These are phyloP conservation scores for Amesomyces nigricolor DNA, from an alignment of 2,329 filamentous ascomycete species.

Conservation along the genomic window DNA sequence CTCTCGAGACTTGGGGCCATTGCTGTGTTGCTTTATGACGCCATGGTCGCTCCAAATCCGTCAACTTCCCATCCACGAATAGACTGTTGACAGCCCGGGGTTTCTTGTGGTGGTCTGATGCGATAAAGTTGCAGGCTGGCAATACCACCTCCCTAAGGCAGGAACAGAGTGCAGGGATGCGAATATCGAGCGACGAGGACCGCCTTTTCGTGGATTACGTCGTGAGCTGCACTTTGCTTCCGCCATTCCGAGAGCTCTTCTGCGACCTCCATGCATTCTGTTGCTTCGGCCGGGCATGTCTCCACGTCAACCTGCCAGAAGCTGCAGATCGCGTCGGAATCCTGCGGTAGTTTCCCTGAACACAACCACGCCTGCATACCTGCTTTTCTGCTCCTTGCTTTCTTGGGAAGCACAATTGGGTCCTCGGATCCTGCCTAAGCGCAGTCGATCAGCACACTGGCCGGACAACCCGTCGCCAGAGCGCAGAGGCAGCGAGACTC, in stretches of 20 bases:
- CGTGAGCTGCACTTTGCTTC: background rate
- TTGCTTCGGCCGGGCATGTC: background rate
- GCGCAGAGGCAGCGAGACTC: background rate
- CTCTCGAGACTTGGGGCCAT: background rate
- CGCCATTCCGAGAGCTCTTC: background rate
- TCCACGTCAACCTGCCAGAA: constrained; percentile 15
- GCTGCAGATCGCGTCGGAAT: constrained; percentile 18
- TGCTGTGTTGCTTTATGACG: constrained; percentile 7
- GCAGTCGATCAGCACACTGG: constrained; percentile 6
- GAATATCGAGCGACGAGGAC: constrained; percentile 3
- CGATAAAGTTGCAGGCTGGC: background rate
- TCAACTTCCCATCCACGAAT: background rate
- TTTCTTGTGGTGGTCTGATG: background rate
- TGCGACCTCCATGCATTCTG: background rate
- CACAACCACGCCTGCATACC: constrained; percentile 12
- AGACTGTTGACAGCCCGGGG: background rate
- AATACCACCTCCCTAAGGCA: background rate
- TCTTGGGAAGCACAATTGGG: constrained; percentile 6
- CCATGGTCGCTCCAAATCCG: background rate
- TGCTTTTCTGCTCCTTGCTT: constrained; percentile 6
- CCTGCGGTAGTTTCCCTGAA: constrained; percentile 13
- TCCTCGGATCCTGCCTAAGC: constrained; percentile 5
- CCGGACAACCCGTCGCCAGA: constrained; percentile 2
- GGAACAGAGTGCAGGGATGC: constrained; percentile 1
- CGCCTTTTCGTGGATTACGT: constrained; percentile 5